Base-by-base conservation (phyloP, 2,329 filamentous ascomycete genomes). In the Fusarium fracticaudum region DNA sequence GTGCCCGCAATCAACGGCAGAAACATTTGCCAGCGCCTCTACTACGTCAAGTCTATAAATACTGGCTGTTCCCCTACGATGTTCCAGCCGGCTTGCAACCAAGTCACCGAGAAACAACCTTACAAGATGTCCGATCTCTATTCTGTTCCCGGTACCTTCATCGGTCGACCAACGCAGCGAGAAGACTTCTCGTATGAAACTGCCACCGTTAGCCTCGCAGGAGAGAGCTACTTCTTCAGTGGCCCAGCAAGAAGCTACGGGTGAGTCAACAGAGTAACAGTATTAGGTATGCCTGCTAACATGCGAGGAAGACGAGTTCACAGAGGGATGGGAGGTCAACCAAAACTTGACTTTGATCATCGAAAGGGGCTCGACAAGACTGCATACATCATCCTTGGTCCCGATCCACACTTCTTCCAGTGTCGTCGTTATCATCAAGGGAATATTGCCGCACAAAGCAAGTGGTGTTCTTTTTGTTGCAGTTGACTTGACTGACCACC, bases 311-410 rank as follows among this genome's bases (percentile, higher is more conserved):
- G 76, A 1, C 41, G 33, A 20, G 63, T 77, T 22, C 44, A 62
- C 5, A 37, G 58, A 26, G 31, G 37, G 17, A 35, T 55, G 13
- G 68, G 48, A 9, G 40, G 55, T 10, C 18, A 40, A 5, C 9
- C 50, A 20, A 38, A 47, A 3, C 53, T 71, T 6, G 48, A 64
- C 14, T 69, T 55, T 44, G 69, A 78, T 24, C 55, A 74, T 33
- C 60, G 41, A 5, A 40, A 44, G 8, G 73, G 69, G 22, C 43
- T 41, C 4, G 51, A 22, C 29, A 70, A 57, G 8, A 59, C 53
- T 9, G 60, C 69, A 20, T 78, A 72, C 33, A 69, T 75, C n/a
- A 55, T 78, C 20, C 75, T 78, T 22, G 76, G 76, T 4, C 64
- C 73, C 4, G 47, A 61, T 13, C 59, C 57, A 11, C 68, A 69